Evolutionary conservation across 768 basidiomycete species (phyloP), one percentile per base, ranked within the genome.

Genomic region (Jaapia argillacea): DNA sequence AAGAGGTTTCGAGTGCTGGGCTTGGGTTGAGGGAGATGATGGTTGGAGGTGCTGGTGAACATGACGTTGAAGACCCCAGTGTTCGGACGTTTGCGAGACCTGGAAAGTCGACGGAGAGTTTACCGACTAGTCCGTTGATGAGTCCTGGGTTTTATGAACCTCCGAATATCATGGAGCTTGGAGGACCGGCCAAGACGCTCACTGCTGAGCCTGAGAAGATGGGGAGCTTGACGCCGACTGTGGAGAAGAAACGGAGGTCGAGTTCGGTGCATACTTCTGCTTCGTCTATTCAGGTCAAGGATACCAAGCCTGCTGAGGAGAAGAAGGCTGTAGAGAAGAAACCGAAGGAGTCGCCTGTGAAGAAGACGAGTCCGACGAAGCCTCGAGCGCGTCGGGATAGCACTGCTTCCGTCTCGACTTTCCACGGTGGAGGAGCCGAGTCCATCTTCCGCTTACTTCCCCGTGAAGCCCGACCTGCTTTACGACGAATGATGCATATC

Each of bases 371-470:
- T 23, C 28, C 36, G 33, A 37, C 41, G 26, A 36, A 38, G 2
- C 10, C 28, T 33, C 28, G 28, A 10, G 10, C 28, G 28, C 10
- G 28, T 10, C 10, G 16, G 33, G 59, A 60, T 51, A 59, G 58
- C 50, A 24, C 48, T 18, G 54, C 61, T n/a, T 59, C 58, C 36
- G 73, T 79, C 41, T 63, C 74, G 35, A 89, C 88, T 1, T 85
- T 77, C 70, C 75, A 77, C 51, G 57, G 65, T 41, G 77, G 74
- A 43, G 83, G 86, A 16, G 81, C 89, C 22, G 94, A 98, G 59
- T 92, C 90, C 5, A 96, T 99, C 56, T 98, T 99, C 72, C 80
- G 94, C 16, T 71, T 98, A 6, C 73, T 99, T 20, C 96, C 96
- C 2, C 82, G 96, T 43, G 94, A 99, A 65, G 80, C 90, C 12